These are phyloP conservation scores for Thamnidium elegans DNA, from an alignment of 192 early-diverging fungal genomes.

Conservation along the genomic window DNA sequence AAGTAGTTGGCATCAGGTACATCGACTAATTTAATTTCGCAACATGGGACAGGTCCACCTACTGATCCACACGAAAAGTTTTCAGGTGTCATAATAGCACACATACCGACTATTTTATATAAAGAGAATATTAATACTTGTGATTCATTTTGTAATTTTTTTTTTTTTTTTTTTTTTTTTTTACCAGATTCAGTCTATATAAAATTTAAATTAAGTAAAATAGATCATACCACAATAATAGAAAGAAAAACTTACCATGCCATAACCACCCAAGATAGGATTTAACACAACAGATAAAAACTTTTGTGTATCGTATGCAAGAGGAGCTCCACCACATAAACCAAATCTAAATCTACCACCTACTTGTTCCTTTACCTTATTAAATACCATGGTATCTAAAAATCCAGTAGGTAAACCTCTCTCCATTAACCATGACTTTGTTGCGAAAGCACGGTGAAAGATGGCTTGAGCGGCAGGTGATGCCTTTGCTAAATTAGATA, in stretches of 20 bases:
- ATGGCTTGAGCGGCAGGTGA: constrained; percentile 56
- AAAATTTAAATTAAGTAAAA: no score
- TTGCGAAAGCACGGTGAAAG: constrained; percentile 70
- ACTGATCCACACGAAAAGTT: constrained; percentile 58
- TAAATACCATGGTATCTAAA: constrained; percentile 81
- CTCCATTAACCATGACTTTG: constrained; percentile 65
- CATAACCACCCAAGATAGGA: constrained; percentile 86
- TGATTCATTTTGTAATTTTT: neutral
- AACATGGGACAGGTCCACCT: constrained; percentile 72
- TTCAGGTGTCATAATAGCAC: constrained; percentile 64
- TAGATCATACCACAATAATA: no score
- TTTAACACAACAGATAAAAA: constrained; percentile 74
- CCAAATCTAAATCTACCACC: constrained; percentile 82
- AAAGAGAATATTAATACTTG: neutral
- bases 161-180: neutral
- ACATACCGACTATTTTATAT: constrained; percentile 34
- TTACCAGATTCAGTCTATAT: neutral
- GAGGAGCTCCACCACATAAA: constrained; percentile 86
- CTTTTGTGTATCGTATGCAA: constrained; percentile 80
- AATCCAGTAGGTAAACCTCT: constrained; percentile 63
- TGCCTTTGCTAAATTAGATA: constrained; percentile 39
- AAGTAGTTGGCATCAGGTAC: constrained; percentile 61
- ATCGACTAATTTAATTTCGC: constrained; percentile 80
- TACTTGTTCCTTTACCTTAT: constrained; percentile 73
- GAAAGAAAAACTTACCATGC: constrained; percentile 40